Conservation (phyloP, 1,139 yeast genomes). For the Arxiozyma telluris region DNA sequence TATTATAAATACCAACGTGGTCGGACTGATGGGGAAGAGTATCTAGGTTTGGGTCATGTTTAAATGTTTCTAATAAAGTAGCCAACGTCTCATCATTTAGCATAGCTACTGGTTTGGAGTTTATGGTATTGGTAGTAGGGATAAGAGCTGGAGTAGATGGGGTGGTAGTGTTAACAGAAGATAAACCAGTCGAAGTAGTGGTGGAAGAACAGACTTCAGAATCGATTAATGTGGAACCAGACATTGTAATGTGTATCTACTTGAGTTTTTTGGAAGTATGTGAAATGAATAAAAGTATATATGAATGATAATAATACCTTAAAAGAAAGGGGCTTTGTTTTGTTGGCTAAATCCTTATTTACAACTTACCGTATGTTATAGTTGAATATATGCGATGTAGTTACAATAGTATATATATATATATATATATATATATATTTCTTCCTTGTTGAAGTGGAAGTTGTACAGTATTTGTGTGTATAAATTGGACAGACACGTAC, state of each 20-base stretch:
- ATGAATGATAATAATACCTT: too few species aligned
- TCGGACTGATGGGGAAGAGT: slow-evolving; percentile 22
- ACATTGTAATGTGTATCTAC: background rate
- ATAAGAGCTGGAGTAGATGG: slow-evolving; percentile 8
- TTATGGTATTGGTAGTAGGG: slow-evolving; percentile 6
- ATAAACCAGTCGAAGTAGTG: slow-evolving; percentile 12
- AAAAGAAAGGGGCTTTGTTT: too few species aligned
- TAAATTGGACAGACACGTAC: too few species aligned
- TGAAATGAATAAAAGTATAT: too few species aligned
- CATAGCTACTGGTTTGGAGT: background rate
- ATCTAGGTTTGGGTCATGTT: slow-evolving; percentile 8
- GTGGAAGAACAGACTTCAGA: slow-evolving; percentile 11
- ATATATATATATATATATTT: too few species aligned
- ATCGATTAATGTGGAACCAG: slow-evolving; percentile 6
- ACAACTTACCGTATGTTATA: background rate
- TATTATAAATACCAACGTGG: slow-evolving; percentile 33
- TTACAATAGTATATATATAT: background rate
- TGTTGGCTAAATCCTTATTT: background rate
- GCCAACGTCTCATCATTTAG: slow-evolving; percentile 5
- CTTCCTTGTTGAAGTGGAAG: too few species aligned
- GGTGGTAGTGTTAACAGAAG: background rate
- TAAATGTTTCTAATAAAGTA: slow-evolving; percentile 5
- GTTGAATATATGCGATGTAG: background rate
- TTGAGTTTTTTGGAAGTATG: background rate
- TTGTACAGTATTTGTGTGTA: too few species aligned